Conservation (phyloP, 2,329 filamentous ascomycete genomes). For the Plectosphaerella sp. region DNA sequence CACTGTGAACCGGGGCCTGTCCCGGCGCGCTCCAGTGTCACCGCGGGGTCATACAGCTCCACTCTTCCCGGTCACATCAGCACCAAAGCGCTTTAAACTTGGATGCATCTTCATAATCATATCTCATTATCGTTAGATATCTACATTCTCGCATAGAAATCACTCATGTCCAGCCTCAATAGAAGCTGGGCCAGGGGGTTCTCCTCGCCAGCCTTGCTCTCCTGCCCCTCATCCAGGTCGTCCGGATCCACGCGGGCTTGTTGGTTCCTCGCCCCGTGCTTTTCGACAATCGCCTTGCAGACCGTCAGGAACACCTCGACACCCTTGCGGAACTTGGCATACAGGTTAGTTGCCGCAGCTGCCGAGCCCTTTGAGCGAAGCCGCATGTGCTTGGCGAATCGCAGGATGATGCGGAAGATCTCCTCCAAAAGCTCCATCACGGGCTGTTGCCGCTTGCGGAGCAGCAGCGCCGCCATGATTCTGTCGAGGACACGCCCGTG, state of each 20-base stretch:
- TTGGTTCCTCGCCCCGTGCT: slow-evolving; percentile 36
- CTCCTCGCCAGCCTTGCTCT: slow-evolving; percentile 30
- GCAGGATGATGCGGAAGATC: slow-evolving; percentile 68
- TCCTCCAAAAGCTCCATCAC: slow-evolving; percentile 71
- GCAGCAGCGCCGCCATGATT: slow-evolving; percentile 68
- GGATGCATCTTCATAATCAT: too few relatives aligned
- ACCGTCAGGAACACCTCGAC: slow-evolving; percentile 70
- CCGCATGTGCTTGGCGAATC: slow-evolving; percentile 56
- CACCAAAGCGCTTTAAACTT: too few relatives aligned
- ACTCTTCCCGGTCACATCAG: too few relatives aligned
- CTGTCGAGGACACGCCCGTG: slow-evolving; percentile 72
- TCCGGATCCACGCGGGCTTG: slow-evolving; percentile 20
- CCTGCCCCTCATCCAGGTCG: slow-evolving; percentile 21
- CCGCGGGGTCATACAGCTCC: background rate
- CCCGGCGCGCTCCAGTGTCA: background rate
- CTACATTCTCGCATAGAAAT: slow-evolving; percentile 48
- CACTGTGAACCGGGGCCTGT: too few relatives aligned
- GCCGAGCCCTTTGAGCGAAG: slow-evolving; percentile 32
- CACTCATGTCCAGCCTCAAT: slow-evolving; percentile 65
- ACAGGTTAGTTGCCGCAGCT: slow-evolving; percentile 40
- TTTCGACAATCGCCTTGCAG: slow-evolving; percentile 64
- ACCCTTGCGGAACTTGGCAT: slow-evolving; percentile 65
- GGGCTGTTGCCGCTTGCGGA: slow-evolving; percentile 71
- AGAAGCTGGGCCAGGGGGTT: slow-evolving; percentile 66
- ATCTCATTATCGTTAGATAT: slow-evolving; percentile 1